A percentile compares a stretch with the other conserved stretches of the same genome.
Evolutionary conservation across 2,329 filamentous ascomycete genomes (phyloP).

Genomic region (Atkinsonella texensis): DNA sequence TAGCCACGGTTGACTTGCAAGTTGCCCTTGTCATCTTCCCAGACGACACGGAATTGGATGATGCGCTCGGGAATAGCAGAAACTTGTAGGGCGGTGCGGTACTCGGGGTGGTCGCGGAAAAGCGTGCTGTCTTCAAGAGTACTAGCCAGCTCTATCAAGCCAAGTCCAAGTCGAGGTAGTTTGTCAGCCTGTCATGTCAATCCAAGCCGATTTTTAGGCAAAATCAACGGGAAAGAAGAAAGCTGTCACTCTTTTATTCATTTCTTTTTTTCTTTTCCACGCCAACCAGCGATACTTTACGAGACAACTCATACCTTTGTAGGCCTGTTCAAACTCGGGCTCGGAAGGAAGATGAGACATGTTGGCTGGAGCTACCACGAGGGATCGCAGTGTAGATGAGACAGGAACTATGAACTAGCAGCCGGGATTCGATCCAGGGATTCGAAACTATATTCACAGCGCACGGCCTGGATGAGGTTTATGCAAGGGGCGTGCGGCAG

Average conservation of each 20-base stretch:
- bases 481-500: neutral
- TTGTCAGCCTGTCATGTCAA: neutral
- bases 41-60: constrained; percentile 93
- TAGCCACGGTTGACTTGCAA: constrained; percentile 89
- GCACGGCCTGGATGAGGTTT: too few species aligned
- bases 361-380: constrained; percentile 13
- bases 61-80: constrained; percentile 86
- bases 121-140: constrained; percentile 90
- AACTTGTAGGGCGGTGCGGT: constrained; percentile 79
- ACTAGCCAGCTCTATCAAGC: constrained; percentile 66
- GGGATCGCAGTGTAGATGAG: too few species aligned
- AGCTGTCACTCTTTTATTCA: neutral
- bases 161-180: too few species aligned
- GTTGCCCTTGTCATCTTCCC: constrained; percentile 87
- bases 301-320: constrained; percentile 62
- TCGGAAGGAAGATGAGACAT: constrained; percentile 81
- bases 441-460: neutral
- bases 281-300: too few species aligned
- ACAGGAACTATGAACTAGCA: too few species aligned
- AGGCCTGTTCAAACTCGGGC: constrained; percentile 98
- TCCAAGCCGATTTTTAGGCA: too few species aligned
- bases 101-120: constrained; percentile 90
- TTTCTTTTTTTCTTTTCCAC: neutral
- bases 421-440: neutral
- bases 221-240: too few species aligned